phyloP scores from a whole-genome alignment of 768 basidiomycete genomes.

The Termitomyces sp. region DNA sequence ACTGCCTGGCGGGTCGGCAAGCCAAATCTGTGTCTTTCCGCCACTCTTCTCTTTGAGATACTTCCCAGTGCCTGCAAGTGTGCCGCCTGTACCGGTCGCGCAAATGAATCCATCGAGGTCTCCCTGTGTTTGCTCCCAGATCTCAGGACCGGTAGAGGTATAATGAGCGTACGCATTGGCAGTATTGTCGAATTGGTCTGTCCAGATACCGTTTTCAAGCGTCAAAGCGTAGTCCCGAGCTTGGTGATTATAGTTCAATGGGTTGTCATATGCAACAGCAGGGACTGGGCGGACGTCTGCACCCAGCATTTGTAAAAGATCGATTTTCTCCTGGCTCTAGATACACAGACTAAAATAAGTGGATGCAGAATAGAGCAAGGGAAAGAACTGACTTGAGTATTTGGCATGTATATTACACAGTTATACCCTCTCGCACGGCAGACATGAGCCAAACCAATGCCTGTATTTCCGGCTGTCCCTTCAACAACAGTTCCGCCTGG shows the following conservation, averaged over 20 bases:
- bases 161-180: slow-evolving; percentile 92
- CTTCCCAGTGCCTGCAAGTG: slow-evolving; percentile 84
- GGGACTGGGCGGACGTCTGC: slow-evolving; percentile 97
- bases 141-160: slow-evolving; percentile 90
- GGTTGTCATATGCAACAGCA: slow-evolving; percentile 94
- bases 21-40: slow-evolving; percentile 82
- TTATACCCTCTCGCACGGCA: slow-evolving; percentile 91
- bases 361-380: background rate
- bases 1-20: slow-evolving; percentile 97
- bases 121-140: slow-evolving; percentile 86
- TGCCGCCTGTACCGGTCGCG: slow-evolving; percentile 94
- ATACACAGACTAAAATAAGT: background rate
- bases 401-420: slow-evolving; percentile 99
- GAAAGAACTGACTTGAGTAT: slow-evolving; percentile 63
- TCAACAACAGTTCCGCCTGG: slow-evolving; percentile 97
- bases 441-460: slow-evolving; percentile 93
- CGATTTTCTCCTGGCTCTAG: slow-evolving; percentile 98
- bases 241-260: slow-evolving; percentile 96
- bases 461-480: slow-evolving; percentile 98
- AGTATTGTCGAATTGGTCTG: slow-evolving; percentile 95
- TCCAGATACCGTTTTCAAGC: slow-evolving; percentile 87
- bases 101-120: slow-evolving; percentile 89
- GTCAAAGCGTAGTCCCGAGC: slow-evolving; percentile 81
- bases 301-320: slow-evolving; percentile 94
- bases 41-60: slow-evolving; percentile 79